A percentile compares a stretch with the other conserved stretches of the same genome.
Evolutionary conservation across 2,329 filamentous ascomycete species (phyloP).

Genomic region (Plectosphaerella cucumerina): DNA sequence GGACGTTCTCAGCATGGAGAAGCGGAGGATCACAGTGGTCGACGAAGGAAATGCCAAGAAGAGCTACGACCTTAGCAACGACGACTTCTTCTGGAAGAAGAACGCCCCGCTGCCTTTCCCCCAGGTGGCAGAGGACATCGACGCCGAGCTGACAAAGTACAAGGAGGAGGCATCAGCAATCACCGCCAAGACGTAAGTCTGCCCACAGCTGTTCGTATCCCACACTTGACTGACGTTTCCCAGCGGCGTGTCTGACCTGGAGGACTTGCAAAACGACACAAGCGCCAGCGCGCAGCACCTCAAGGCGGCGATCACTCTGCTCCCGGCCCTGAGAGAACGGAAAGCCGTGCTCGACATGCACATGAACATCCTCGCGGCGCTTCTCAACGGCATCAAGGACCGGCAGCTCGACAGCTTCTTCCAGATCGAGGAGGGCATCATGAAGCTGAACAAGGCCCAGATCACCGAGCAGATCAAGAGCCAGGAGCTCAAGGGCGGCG

Average conservation of each 20-base stretch:
- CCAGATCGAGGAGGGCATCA: slow-evolving; percentile 88
- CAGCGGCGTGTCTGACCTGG: slow-evolving; percentile 76
- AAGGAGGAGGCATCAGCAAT: slow-evolving; percentile 93
- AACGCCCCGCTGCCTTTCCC: slow-evolving; percentile 90
- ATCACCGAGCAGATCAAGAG: slow-evolving; percentile 77
- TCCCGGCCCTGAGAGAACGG: slow-evolving; percentile 87
- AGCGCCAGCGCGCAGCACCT: slow-evolving; percentile 88
- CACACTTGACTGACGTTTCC: not conserved
- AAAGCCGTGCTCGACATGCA: slow-evolving; percentile 97
- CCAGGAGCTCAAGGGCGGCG: slow-evolving; percentile 73
- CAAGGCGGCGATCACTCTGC: slow-evolving; percentile 88
- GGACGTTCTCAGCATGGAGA: slow-evolving; percentile 52
- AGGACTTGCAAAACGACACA: slow-evolving; percentile 87
- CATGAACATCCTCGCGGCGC: slow-evolving; percentile 82
- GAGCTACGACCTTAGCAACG: slow-evolving; percentile 82
- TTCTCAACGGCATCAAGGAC: slow-evolving; percentile 67
- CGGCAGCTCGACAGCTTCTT: slow-evolving; percentile 95
- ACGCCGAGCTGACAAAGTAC: slow-evolving; percentile 87
- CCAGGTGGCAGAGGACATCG: slow-evolving; percentile 93
- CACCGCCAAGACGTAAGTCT: slow-evolving; percentile 71
- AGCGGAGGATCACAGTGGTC: slow-evolving; percentile 89
- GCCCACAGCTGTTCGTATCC: not conserved
- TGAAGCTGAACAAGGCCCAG: slow-evolving; percentile 85
- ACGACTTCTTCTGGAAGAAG: slow-evolving; percentile 94
- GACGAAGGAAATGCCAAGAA: slow-evolving; percentile 82